Conservation (phyloP, 345 rosid genomes). For the Rhodamnia argentea region DNA sequence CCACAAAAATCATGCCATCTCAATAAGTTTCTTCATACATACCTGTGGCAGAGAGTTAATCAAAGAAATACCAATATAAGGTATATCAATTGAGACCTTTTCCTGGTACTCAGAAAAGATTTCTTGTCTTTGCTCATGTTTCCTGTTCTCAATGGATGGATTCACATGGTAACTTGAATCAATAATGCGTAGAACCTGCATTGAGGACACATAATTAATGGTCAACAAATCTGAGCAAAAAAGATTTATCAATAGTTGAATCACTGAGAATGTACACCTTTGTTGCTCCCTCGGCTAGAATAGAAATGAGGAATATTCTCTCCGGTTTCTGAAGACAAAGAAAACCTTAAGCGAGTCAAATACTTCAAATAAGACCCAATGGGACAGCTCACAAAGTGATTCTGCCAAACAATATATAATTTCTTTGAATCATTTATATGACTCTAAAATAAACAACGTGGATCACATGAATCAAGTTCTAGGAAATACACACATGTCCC, state of each 20-base stretch:
- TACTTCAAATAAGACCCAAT: background rate
- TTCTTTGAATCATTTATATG: background rate
- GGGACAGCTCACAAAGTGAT: background rate
- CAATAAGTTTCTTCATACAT: background rate
- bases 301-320: slow-evolving; percentile 60
- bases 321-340: slow-evolving; percentile 65
- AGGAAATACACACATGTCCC: background rate
- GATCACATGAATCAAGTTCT: background rate
- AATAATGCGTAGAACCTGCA: slow-evolving; percentile 70
- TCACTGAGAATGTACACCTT: slow-evolving; percentile 36
- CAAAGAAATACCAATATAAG: slow-evolving; percentile 68
- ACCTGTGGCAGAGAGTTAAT: slow-evolving; percentile 83
- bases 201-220: slow-evolving; percentile 5
- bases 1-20: background rate
- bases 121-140: slow-evolving; percentile 38
- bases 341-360: background rate
- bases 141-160: slow-evolving; percentile 27
- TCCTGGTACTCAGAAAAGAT: slow-evolving; percentile 44
- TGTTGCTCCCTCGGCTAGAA: slow-evolving; percentile 74
- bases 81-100: slow-evolving; percentile 48
- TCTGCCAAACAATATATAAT: background rate
- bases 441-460: background rate
- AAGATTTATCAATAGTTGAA: background rate
- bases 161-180: slow-evolving; percentile 69
- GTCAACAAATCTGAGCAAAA: background rate